phyloP scores from a whole-genome alignment of 2,329 filamentous ascomycete genomes.

The Trichoderma gracile region DNA sequence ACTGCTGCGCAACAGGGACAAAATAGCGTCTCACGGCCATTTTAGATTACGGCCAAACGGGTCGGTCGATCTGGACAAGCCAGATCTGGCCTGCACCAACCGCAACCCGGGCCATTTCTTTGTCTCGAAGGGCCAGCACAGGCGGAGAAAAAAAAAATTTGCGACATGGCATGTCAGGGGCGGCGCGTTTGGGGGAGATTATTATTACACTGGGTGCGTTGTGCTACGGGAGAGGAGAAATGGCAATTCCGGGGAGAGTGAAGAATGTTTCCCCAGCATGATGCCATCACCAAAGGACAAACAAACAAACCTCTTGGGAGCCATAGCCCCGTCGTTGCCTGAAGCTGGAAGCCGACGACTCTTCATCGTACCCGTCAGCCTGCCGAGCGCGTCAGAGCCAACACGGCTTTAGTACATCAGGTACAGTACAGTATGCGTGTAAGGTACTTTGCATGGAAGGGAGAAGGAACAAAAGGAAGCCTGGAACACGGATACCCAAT shows the following conservation, averaged over 20 bases:
- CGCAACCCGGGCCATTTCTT: conserved; percentile 4
- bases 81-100: conserved; percentile 23
- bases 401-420: too few species aligned
- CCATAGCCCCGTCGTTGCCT: too few species aligned
- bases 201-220: not conserved
- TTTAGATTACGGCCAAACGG: conserved; percentile 26
- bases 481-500: not conserved
- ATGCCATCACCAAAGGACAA: too few species aligned
- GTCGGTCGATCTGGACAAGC: conserved; percentile 26
- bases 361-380: too few species aligned
- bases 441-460: not conserved
- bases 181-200: not conserved
- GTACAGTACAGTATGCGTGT: too few species aligned
- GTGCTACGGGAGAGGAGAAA: not conserved
- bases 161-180: conserved; percentile 20
- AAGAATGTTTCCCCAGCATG: not conserved
- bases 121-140: conserved; percentile 1
- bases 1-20: conserved; percentile 18
- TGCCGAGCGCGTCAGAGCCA: too few species aligned
- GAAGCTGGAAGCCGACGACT: too few species aligned
- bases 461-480: not conserved
- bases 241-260: not conserved
- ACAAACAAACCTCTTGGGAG: too few species aligned
- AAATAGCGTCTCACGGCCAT: conserved; percentile 27
- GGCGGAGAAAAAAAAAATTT: conserved; percentile 21